Base-by-base conservation (phyloP, 208 protist genomes). In the Trypanosoma vivax region DNA sequence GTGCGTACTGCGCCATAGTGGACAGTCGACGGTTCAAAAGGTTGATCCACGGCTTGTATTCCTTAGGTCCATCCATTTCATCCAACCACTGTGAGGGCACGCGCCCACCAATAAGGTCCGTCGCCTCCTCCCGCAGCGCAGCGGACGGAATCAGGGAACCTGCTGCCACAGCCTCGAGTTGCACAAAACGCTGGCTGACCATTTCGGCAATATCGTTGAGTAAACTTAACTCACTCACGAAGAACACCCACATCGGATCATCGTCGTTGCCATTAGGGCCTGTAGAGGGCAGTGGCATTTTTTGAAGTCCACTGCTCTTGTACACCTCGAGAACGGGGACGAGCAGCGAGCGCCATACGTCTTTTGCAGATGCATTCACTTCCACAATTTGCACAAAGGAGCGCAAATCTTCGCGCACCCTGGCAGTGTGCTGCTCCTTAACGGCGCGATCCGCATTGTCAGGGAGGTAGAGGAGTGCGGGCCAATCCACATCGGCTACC, bases 381-480 rank as follows among this genome's bases (percentile, higher is more conserved):
- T 48, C 28, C 9, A 51, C 23, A 33, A 46, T 18, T 24, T 69
- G 39, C n/a, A 51, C 39, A n/a, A 98, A 72, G 35, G 66, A 52
- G 13, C 90, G 90, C 14, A 98, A 85, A 34, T 76, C 65, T 30
- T 80, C 78, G 1, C 83, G 54, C 28, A 93, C 60, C 27, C 35
- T 33, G 18, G 56, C 39, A n/a, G 79, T 74, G 16, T 65, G 21
- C 27, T 74, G 70, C 61, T 91, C 78, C 69, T 96, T 91, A 51
- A 98, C 88, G 0, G 79, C 76, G 38, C 83, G 73, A 52, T 97
- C 92, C 11, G 94, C 82, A 74, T 98, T 98, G 54, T 81, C 72
- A 25, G 95, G 94, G 13, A 98, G 83, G 25, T 75, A 73, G 62
- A 98, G 92, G 55, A 97, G 57, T 30, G 58, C 23, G 3, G 84